These are phyloP conservation scores for Trichoderma erinaceum DNA, from an alignment of 495 filamentous ascomycete genomes.

Conservation along the genomic window DNA sequence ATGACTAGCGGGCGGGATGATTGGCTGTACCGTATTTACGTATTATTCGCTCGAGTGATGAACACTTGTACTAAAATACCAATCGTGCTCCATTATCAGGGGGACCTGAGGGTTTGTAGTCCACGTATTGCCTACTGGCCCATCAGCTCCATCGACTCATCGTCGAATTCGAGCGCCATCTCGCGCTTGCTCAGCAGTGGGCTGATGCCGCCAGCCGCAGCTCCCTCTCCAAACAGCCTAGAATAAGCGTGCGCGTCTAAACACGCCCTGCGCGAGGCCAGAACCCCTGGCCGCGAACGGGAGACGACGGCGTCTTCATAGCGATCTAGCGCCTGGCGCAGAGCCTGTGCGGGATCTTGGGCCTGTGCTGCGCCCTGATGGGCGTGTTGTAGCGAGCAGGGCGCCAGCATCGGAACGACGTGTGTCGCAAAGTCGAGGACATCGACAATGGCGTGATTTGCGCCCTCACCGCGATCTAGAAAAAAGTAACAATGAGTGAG, in stretches of 20 bases:
- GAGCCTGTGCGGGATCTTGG: background rate
- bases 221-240: slow-evolving; percentile 22
- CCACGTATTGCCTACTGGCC: background rate
- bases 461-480: slow-evolving; percentile 39
- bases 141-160: slow-evolving; percentile 16
- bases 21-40: too few species aligned
- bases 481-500: background rate
- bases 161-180: slow-evolving; percentile 28
- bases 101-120: too few species aligned
- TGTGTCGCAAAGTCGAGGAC: slow-evolving; percentile 28
- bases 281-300: slow-evolving; percentile 45
- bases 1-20: too few species aligned
- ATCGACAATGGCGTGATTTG: slow-evolving; percentile 39
- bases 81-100: too few species aligned
- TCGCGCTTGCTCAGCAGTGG: slow-evolving; percentile 30
- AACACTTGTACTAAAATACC: too few species aligned
- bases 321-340: slow-evolving; percentile 32
- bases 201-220: slow-evolving; percentile 18
- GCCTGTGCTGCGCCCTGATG: background rate
- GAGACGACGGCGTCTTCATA: slow-evolving; percentile 50
- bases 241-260: slow-evolving; percentile 57
- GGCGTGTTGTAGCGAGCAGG: background rate
- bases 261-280: slow-evolving; percentile 54
- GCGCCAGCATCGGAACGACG: slow-evolving; percentile 17
- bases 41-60: too few species aligned